Percentiles rank a stretch among this genome's conserved stretches.
Evolutionary conservation across 1,139 yeast genomes (phyloP).

Genomic region (Geotrichum europaeum): DNA sequence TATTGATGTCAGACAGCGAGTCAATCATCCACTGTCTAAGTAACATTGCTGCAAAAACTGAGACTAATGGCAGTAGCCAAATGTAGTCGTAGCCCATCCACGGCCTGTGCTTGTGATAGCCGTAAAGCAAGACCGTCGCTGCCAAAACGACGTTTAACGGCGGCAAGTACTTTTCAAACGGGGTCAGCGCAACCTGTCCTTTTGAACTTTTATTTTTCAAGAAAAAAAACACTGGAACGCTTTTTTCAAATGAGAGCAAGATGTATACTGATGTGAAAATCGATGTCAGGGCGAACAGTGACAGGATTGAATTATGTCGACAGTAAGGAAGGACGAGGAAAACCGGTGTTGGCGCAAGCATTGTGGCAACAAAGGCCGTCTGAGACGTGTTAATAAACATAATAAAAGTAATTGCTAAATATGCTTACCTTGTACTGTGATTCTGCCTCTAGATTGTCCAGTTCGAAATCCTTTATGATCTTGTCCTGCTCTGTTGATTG

Average conservation of each 20-base stretch:
- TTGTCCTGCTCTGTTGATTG: conserved; percentile 29
- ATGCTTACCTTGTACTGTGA: conserved; percentile 21
- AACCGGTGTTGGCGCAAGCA: conserved; percentile 34
- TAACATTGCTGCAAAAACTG: conserved; percentile 25
- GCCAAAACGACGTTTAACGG: conserved; percentile 24
- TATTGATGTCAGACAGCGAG: conserved; percentile 23
- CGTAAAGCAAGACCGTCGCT: conserved; percentile 23
- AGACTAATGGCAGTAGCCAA: conserved; percentile 31
- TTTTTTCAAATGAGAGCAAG: conserved; percentile 19
- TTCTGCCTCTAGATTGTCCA: conserved; percentile 26
- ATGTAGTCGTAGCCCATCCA: conserved; percentile 31
- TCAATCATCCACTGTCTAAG: conserved; percentile 30
- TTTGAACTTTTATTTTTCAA: conserved; percentile 4
- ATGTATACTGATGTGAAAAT: conserved; percentile 26
- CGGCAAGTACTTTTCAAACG: conserved; percentile 16
- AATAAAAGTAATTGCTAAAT: neutral
- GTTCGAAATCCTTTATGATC: conserved; percentile 26
- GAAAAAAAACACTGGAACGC: conserved; percentile 7
- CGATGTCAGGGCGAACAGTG: conserved; percentile 30
- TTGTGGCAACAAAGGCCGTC: conserved; percentile 25
- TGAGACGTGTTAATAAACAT: neutral
- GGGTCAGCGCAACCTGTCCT: conserved; percentile 9
- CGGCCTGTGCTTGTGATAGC: conserved; percentile 27
- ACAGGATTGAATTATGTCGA: conserved; percentile 29
- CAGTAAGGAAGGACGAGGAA: conserved; percentile 31